phyloP scores from a whole-genome alignment of 2,329 filamentous ascomycete genomes.

The Claviceps spartinae region DNA sequence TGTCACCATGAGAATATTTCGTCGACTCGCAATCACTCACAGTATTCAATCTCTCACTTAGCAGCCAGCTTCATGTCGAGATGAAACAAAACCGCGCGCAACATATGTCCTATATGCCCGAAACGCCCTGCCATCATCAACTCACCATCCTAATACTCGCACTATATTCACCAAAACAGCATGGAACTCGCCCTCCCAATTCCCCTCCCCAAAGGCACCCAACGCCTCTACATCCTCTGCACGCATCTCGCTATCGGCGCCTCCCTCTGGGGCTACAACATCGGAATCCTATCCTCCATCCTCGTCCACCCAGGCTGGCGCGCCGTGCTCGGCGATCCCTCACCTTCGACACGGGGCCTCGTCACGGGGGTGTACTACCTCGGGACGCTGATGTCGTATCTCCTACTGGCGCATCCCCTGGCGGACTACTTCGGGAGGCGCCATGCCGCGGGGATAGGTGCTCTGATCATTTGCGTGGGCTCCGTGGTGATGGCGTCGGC shows the following conservation, averaged over 20 bases:
- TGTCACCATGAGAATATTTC: not conserved
- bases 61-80: no score
- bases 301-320: conserved; percentile 42
- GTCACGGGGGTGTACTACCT: conserved; percentile 45
- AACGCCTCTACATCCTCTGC: conserved; percentile 32
- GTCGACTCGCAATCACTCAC: not conserved
- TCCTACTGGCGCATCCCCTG: conserved; percentile 37
- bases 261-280: conserved; percentile 45
- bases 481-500: conserved; percentile 33
- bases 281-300: conserved; percentile 42
- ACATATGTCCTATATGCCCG: no score
- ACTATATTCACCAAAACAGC: not conserved
- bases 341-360: conserved; percentile 32
- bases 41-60: no score
- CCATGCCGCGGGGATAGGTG: conserved; percentile 34
- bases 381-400: conserved; percentile 40
- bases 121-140: no score
- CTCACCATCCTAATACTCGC: not conserved
- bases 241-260: conserved; percentile 41
- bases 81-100: no score
- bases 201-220: conserved; percentile 7
- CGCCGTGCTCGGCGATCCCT: conserved; percentile 29
- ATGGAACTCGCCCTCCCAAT: not conserved
- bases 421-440: conserved; percentile 39
- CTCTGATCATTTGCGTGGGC: conserved; percentile 32